Percentiles rank a stretch among this genome's conserved stretches.
phyloP scores from a whole-genome alignment of 106 monocot genomes.

The Allium sativum region DNA sequence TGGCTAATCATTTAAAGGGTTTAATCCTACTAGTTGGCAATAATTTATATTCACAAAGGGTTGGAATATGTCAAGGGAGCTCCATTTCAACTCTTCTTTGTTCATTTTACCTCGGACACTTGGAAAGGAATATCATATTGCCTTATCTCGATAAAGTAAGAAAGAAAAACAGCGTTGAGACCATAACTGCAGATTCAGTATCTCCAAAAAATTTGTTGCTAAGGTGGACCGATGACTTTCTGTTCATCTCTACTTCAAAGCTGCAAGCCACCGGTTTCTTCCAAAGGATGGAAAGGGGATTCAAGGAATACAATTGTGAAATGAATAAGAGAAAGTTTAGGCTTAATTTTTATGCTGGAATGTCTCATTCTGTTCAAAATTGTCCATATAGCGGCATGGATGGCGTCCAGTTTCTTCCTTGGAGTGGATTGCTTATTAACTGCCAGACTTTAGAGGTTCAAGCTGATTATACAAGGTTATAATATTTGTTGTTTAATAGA shows the following conservation, averaged over 20 bases:
- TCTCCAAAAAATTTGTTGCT: constrained; percentile 31
- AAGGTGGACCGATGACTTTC: constrained; percentile 80
- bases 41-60: constrained; percentile 57
- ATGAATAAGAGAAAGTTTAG: constrained; percentile 79
- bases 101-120: constrained; percentile 75
- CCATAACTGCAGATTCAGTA: background rate
- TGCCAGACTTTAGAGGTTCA: constrained; percentile 73
- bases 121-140: constrained; percentile 56
- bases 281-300: constrained; percentile 59
- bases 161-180: background rate
- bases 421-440: constrained; percentile 90
- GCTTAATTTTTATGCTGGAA: constrained; percentile 47
- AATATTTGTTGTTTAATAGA: no score
- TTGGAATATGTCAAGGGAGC: constrained; percentile 83
- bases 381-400: constrained; percentile 45
- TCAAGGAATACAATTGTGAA: constrained; percentile 68
- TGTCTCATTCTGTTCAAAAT: constrained; percentile 6
- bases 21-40: constrained; percentile 45
- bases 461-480: constrained; percentile 93
- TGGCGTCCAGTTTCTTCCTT: constrained; percentile 76
- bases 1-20: constrained; percentile 53
- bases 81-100: constrained; percentile 65
- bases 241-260: constrained; percentile 78
- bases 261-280: constrained; percentile 48
- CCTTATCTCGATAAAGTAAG: constrained; percentile 44